Evolutionary conservation across 768 basidiomycete genomes (phyloP).

Genomic region (Coprinellus micaceus): DNA sequence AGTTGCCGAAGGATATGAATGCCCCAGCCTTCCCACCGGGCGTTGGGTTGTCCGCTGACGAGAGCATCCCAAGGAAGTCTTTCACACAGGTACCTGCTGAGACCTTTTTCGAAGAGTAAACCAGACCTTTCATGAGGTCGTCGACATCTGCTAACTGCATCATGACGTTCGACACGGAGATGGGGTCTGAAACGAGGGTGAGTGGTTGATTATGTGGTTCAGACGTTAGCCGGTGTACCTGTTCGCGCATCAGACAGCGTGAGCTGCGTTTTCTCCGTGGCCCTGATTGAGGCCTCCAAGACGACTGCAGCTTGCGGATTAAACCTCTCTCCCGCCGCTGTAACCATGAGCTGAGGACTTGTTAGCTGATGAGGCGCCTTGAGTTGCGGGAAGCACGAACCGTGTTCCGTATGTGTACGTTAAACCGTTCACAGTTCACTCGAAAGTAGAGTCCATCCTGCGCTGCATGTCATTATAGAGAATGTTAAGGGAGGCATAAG

Average conservation of each 20-base stretch:
- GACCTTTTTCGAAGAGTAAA: constrained; percentile 51
- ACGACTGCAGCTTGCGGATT: constrained; percentile 73
- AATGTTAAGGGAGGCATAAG: constrained; percentile 1
- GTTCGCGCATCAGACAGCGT: constrained; percentile 60
- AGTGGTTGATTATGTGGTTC: no score
- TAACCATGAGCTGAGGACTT: constrained; percentile 62
- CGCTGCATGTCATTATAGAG: constrained; percentile 9
- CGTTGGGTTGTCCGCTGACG: constrained; percentile 80
- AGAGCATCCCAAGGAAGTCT: constrained; percentile 78
- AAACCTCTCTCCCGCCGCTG: constrained; percentile 73
- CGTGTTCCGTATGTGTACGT: constrained; percentile 81
- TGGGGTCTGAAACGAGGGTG: constrained; percentile 45
- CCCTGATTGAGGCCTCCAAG: constrained; percentile 65
- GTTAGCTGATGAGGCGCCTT: constrained; percentile 3
- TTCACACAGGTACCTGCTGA: constrained; percentile 61
- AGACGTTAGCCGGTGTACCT: no score
- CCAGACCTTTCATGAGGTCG: constrained; percentile 60
- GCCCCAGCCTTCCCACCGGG: constrained; percentile 62
- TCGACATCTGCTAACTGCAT: constrained; percentile 61
- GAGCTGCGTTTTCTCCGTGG: constrained; percentile 62
- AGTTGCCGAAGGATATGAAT: constrained; percentile 66
- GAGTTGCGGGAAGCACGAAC: constrained; percentile 35
- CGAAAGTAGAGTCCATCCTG: constrained; percentile 77
- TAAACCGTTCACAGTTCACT: constrained; percentile 86
- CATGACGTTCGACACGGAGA: constrained; percentile 61